Evolutionary conservation across 768 basidiomycete genomes (phyloP).

Genomic region (Tubosaeta sp.): DNA sequence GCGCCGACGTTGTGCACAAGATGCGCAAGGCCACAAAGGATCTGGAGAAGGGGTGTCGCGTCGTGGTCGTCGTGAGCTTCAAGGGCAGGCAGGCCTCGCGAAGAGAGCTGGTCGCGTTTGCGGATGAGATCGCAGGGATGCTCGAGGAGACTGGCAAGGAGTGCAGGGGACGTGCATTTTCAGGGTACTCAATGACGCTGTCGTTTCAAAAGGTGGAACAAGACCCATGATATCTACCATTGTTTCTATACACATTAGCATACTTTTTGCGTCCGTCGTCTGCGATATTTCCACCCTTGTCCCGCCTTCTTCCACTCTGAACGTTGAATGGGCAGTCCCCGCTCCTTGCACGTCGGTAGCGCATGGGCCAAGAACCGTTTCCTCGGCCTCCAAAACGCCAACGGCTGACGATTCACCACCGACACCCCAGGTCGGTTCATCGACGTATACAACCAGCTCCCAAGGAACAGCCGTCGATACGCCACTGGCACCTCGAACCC

Average conservation of each 20-base stretch:
- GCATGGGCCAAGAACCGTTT: conserved; percentile 22
- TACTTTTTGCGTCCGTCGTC: conserved; percentile 27
- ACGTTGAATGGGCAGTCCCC: conserved; percentile 32
- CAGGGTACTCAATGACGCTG: conserved; percentile 35
- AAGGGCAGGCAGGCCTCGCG: conserved; percentile 40
- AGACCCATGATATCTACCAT: conserved; percentile 2
- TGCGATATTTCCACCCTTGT: conserved; percentile 16
- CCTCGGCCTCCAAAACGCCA: conserved; percentile 22
- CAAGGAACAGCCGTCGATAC: conserved; percentile 38
- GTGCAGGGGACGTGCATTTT: conserved; percentile 44
- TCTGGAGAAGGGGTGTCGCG: conserved; percentile 54
- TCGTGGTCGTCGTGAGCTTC: conserved; percentile 51
- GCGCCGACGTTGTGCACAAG: conserved; percentile 63
- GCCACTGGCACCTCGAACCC: conserved; percentile 40
- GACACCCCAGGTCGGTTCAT: conserved; percentile 10
- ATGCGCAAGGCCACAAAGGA: conserved; percentile 53
- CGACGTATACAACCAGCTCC: conserved; percentile 26
- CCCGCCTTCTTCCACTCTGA: conserved; percentile 22
- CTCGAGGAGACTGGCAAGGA: conserved; percentile 52
- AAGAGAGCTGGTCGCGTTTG: conserved; percentile 40
- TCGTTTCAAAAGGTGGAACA: conserved; percentile 38
- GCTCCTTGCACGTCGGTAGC: conserved; percentile 28
- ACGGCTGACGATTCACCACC: conserved; percentile 22
- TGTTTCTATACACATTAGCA: conserved; percentile 22
- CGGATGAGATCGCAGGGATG: conserved; percentile 38